Evolutionary conservation across 2,329 filamentous ascomycete species (phyloP), one percentile per base, ranked within the genome.

Genomic region (Neofusicoccum laricinum): DNA sequence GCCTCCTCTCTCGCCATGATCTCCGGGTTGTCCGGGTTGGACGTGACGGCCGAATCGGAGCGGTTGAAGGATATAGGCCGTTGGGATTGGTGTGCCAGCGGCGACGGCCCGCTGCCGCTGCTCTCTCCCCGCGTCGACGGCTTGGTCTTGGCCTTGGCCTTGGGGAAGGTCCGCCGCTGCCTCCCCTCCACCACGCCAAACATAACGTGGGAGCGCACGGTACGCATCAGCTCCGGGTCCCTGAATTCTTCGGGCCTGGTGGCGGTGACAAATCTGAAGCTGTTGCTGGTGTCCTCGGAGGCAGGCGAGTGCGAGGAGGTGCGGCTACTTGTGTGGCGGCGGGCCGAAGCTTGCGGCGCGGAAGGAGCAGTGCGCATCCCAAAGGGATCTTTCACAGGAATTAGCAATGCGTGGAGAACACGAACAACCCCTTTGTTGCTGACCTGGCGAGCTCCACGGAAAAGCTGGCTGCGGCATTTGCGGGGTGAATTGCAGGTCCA

Each of bases 161-260:
- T 32, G 36, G 51, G 25, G 25, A 30, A 25, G 36, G 51, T n/a
- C 19, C 53, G 25, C 8, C 21, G 38, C 66, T 71, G 69, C 25
- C 68, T 68, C 7, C 69, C 68, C 57, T 71, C 66, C 14, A 78
- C 57, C 34, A 70, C 73, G 49, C 68, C 68, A 17, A 67, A 69
- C 76, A 78, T 78, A 4, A 76, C 76, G 57, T 70, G 69, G 48
- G 73, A 73, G 41, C 76, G 74, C 40, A 77, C 72, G 36, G 63
- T 66, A 17, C 71, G 73, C 74, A 78, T 76, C 34, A 68, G 67
- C 48, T 68, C 66, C 57, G 68, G 72, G 7, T 72, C 65, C 65
- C 72, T 76, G 64, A 78, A 71, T 15, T 73, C 71, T 4, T 66
- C 69, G 25, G 70, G 75, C 14, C 70, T 70, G 34, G 49, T 72